Base-by-base conservation (phyloP, 1,139 yeast genomes). In the Sugiyamaella grinbergsii region DNA sequence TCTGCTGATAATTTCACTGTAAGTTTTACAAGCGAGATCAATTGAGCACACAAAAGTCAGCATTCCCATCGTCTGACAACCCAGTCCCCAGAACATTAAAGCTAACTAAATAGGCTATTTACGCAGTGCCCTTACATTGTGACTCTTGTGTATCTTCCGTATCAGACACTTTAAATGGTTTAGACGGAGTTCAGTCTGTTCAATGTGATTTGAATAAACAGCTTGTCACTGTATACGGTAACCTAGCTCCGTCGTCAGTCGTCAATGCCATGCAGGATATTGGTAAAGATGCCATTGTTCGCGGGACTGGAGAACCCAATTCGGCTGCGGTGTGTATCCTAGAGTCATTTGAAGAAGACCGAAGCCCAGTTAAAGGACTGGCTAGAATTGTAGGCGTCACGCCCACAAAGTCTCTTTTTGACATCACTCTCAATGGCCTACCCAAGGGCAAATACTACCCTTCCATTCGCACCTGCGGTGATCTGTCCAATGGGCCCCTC, bases 281-380 rank as follows among this genome's bases (percentile, higher is more conserved):
- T 3, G 97, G 97, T 1, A 80, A 81, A 59, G 97, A 91, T 64
- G 96, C 96, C 7, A 87, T 91, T 57, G 84, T 91, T 31, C 76
- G 98, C 55, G 98, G 98, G 4, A 82, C 96, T 0, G 98, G 98
- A 1, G 75, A 75, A 50, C 84, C 95, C 18, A 84, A 91, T 65
- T 80, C 91, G 22, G 96, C 97, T 0, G 97, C 96, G 0, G 98
- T 91, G 26, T 83, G 95, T 58, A 91, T 91, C 44, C 70, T 91
- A 52, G 98, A 93, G 65, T 78, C 86, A 15, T 85, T 84, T 62
- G 69, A 71, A 47, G 82, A 82, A 56, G 57, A 57, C 28, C 58
- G 59, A 22, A 77, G 78, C 49, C 88, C 94, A 0, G 95, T 91
- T 28, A 81, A 85, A 62, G 98, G 98, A 1, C 76, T 91, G 51